These are phyloP conservation scores for Poterioochromonas sp. DNA, from an alignment of 352 stramenopile genomes.

Conservation along the genomic window DNA sequence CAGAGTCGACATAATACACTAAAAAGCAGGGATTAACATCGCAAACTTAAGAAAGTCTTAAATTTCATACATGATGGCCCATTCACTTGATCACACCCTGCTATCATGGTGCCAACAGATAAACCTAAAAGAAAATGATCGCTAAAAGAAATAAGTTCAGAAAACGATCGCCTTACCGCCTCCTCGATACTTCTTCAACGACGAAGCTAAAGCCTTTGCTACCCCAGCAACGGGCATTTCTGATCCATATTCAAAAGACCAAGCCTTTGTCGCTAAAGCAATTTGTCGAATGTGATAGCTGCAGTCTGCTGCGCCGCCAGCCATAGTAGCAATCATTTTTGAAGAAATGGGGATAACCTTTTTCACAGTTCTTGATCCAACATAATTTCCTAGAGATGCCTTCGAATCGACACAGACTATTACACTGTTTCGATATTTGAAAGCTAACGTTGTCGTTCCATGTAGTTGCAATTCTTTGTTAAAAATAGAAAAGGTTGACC, in stretches of 20 bases:
- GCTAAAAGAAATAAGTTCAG: neutral
- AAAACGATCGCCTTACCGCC: constrained; percentile 53
- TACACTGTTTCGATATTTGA: constrained; percentile 83
- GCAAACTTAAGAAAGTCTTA: neutral
- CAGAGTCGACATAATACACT: constrained; percentile 99
- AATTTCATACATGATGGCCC: constrained; percentile 46
- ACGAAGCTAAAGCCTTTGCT: constrained; percentile 7
- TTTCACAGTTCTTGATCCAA: constrained; percentile 95
- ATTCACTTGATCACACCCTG: constrained; percentile 94
- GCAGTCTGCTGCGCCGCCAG: constrained; percentile 95
- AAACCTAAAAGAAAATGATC: constrained; percentile 52
- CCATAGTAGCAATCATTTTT: constrained; percentile 97
- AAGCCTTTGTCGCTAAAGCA: constrained; percentile 98
- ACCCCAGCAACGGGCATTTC: constrained; percentile 69
- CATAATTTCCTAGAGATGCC: constrained; percentile 95
- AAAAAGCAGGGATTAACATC: constrained; percentile 43
- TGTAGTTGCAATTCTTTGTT: constrained; percentile 53
- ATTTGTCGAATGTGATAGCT: constrained; percentile 86
- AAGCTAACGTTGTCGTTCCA: constrained; percentile 97
- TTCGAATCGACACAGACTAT: constrained; percentile 97
- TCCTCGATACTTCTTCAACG: neutral
- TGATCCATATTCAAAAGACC: constrained; percentile 85
- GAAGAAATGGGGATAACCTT: constrained; percentile 99
- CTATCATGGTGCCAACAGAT: constrained; percentile 98
- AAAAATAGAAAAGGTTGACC: no score